Base-by-base conservation (phyloP, 2,329 filamentous ascomycete species). In the Neoarthrinium moseri region DNA sequence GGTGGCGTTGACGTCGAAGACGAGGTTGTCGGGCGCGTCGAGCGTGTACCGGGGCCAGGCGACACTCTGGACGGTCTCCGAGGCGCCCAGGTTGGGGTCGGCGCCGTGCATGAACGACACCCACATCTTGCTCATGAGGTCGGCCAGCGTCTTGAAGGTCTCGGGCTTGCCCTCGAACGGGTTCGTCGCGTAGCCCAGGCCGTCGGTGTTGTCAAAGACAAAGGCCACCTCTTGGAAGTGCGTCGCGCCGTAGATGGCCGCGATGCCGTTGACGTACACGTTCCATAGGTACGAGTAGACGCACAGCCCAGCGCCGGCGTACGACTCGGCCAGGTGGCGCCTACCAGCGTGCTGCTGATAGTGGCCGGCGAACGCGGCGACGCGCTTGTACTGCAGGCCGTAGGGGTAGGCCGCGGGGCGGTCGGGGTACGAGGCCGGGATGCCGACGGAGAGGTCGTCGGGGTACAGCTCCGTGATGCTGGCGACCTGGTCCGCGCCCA, bases 201-300 rank as follows among this genome's bases (percentile, higher is more conserved):
- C 78, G 4, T 66, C 50, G 6, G 69, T 58, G 50, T 83, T 81
- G 51, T 77, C 58, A 41, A 82, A 76, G 6, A 81, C 76, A 49
- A 78, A 79, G 1, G 70, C 66, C 0, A 80, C 72, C 56, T 80
- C 76, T 46, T 73, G 61, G 57, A 72, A 72, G 52, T 74, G 71
- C 27, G 59, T 59, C 5, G 57, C 55, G 13, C 66, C 66, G 4
- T 29, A 26, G 18, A 44, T 47, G 41, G 6, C 41, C 29, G 35
- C 35, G 24, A 62, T 7, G 3, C 65, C 65, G 24, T 64, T 63
- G 7, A 63, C 56, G 7, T 51, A 51, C 3, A 73, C 70, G 46
- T 76, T 66, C 51, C 75, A 76, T 29, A 69, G 64, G 61, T 76
- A 78, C 42, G 74, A 78, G 66, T 81, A 85, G 6, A 78, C 77